Percentiles rank a stretch among this genome's conserved stretches.
These are phyloP conservation scores for Mycena metata DNA, from an alignment of 768 basidiomycete species.

Conservation along the genomic window DNA sequence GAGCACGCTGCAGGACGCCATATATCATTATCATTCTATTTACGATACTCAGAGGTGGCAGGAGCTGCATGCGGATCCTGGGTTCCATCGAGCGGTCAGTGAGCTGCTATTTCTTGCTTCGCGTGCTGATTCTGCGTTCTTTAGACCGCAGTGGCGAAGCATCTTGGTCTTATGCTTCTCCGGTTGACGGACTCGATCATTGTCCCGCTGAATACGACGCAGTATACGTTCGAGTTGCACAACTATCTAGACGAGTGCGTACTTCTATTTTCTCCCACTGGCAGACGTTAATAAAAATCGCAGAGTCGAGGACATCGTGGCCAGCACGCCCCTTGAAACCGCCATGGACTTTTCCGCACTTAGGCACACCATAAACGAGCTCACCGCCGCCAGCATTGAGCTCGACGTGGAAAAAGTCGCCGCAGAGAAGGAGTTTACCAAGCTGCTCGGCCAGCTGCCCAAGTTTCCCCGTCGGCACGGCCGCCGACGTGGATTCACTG, in stretches of 20 bases:
- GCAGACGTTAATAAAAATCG: conserved; percentile 34
- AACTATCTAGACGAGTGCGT: conserved; percentile 72
- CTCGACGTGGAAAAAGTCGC: conserved; percentile 71
- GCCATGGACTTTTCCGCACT: conserved; percentile 59
- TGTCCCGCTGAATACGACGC: conserved; percentile 82
- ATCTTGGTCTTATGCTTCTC: conserved; percentile 74
- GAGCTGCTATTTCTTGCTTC: not conserved
- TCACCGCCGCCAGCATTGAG: conserved; percentile 64
- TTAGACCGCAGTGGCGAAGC: conserved; percentile 76
- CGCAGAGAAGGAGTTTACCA: conserved; percentile 66
- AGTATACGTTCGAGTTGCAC: conserved; percentile 77
- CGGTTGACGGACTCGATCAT: conserved; percentile 74
- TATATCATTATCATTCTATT: conserved; percentile 84
- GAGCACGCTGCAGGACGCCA: conserved; percentile 63
- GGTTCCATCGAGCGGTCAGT: conserved; percentile 78
- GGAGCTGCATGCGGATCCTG: conserved; percentile 80
- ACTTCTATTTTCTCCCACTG: not conserved
- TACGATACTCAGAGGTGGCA: conserved; percentile 83
- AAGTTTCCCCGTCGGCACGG: conserved; percentile 45
- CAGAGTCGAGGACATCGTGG: conserved; percentile 38
- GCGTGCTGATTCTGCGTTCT: not conserved
- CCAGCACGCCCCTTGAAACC: conserved; percentile 42
- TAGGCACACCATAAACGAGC: conserved; percentile 58
- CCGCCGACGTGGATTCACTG: conserved; percentile 38
- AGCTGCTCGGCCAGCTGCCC: conserved; percentile 57